A percentile compares a stretch with the other conserved stretches of the same genome.
Evolutionary conservation across 2,329 filamentous ascomycete genomes (phyloP).

Genomic region (Dryadomyces quercivorus): DNA sequence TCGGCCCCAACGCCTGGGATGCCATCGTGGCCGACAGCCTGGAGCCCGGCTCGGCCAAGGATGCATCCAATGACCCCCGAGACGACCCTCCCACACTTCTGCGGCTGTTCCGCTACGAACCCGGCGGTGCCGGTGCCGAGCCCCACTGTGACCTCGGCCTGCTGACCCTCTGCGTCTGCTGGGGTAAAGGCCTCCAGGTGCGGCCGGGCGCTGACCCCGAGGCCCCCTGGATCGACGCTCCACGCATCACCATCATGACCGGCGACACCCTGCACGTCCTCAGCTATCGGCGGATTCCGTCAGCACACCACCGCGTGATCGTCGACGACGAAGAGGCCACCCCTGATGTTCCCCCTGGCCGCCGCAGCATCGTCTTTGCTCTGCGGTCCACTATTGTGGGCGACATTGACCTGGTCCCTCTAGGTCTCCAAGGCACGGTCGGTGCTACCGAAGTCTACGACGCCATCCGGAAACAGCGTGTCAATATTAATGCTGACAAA

Average conservation of each 20-base stretch:
- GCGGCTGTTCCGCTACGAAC: constrained; percentile 14
- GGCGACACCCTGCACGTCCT: constrained; percentile 12
- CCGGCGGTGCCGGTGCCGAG: constrained; percentile 12
- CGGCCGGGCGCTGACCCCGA: not conserved
- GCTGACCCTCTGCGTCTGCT: constrained; percentile 13
- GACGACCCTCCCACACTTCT: constrained; percentile 14
- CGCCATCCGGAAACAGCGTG: constrained; percentile 8
- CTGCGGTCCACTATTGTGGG: constrained; percentile 10
- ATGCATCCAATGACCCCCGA: not conserved
- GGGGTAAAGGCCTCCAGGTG: constrained; percentile 13
- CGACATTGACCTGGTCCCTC: constrained; percentile 7
- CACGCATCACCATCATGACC: constrained; percentile 11
- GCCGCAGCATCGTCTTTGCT: constrained; percentile 15
- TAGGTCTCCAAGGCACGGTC: constrained; percentile 9
- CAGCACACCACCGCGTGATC: constrained; percentile 13
- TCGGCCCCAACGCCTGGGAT: constrained; percentile 10
- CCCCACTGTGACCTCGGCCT: constrained; percentile 14
- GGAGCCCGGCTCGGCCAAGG: not conserved
- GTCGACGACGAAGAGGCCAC: not conserved
- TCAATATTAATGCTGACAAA: constrained; percentile 13
- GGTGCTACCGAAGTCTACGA: constrained; percentile 8
- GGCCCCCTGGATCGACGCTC: constrained; percentile 9
- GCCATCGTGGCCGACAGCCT: constrained; percentile 10
- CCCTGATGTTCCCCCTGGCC: not conserved
- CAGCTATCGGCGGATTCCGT: constrained; percentile 8